Base-by-base conservation (phyloP, 176 grass and related monocot species). In the Phoenix roebelenii region DNA sequence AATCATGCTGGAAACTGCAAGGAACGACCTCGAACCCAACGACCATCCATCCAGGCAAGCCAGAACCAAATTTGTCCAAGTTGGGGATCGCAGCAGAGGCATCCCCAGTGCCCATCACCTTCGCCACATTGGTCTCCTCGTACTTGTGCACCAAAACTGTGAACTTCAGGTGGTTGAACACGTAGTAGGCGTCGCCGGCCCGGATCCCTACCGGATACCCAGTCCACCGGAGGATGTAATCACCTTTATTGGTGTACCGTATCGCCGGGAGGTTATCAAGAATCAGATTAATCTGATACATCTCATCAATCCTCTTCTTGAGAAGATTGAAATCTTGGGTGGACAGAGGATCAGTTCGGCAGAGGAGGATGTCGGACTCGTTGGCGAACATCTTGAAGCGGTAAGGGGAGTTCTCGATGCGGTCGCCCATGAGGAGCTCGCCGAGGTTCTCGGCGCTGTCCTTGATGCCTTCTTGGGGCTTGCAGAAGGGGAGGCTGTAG, bases 11-110 rank as follows among this genome's bases (percentile, higher is more conserved):
- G 32, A 76, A 62, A 24, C 79, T 82, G 24, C 79, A 82, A 15
- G 79, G 72, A 7, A 82, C 72, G 18, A 82, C 79, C 59, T 82
- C 79, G 51, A 82, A 82, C 48, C 79, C 79, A 2, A 82, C 79
- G 23, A 82, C 79, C 52, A 66, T 76, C 79, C 68, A 77, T 18
- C 74, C 74, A 1, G 72, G 55, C n/a, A 28, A 23, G 23, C 23
- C 60, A 0, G 49, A 54, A n/a, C 48, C 54, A 0, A 65, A 22
- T 18, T 76, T 76, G 25, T 70, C 72, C 22, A 54, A 15, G 22
- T 53, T 3, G 7, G 72, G 72, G n/a, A 82, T 82, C 16, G 44
- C 72, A 49, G 76, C 79, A 0, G 79, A 66, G 1, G 72, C 72
- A 62, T 76, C 79, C 17, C 70, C 70, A 0, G 77, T 74, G 57